Base-by-base conservation (phyloP, 1,284 basidiomycete species). In the Anthracocystis setariae region DNA sequence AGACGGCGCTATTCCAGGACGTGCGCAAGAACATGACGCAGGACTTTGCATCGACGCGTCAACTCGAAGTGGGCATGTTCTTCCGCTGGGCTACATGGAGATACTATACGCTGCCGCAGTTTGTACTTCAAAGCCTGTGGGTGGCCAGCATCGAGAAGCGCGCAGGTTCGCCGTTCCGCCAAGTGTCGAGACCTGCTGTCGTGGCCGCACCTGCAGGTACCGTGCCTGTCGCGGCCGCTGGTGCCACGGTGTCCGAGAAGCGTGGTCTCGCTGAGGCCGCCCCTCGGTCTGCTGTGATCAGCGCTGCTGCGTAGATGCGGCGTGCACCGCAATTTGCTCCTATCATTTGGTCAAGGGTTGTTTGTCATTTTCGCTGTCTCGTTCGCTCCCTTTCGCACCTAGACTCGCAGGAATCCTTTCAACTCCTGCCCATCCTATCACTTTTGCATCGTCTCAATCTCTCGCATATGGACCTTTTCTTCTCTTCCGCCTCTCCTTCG, bases 1-100 rank as follows among this genome's bases (percentile, higher is more conserved):
- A 85, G 60, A 93, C 93, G 5, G 87, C 88, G 76, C 88, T 86
- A 3, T 93, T 92, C 88, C 85, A 94, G 32, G 87, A 89, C 47
- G 81, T 95, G 69, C 88, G 93, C 44, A 84, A 85, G 21, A 87
- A 88, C 39, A 85, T 94, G 51, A 56, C 46, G 13, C 48, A 40
- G 24, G 73, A 80, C 46, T 80, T 71, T 46, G 60, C 64, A 10
- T 42, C 52, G 17, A 75, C 73, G 13, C 48, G 76, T 35, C 72
- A 69, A 32, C 48, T 64, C n/a, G 65, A 78, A 44, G 78, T 79
- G 8, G 76, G 76, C 40, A 47, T 77, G 56, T 78, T 79, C 56
- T 79, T 79, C 76, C 70, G 76, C 20, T 79, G 78, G 78, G 66
- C 76, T 20, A 71, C 69, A 1, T 78, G 74, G 74, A 56, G 73